These are phyloP conservation scores for Poronia punctata DNA, from an alignment of 495 filamentous ascomycete species.

Conservation along the genomic window DNA sequence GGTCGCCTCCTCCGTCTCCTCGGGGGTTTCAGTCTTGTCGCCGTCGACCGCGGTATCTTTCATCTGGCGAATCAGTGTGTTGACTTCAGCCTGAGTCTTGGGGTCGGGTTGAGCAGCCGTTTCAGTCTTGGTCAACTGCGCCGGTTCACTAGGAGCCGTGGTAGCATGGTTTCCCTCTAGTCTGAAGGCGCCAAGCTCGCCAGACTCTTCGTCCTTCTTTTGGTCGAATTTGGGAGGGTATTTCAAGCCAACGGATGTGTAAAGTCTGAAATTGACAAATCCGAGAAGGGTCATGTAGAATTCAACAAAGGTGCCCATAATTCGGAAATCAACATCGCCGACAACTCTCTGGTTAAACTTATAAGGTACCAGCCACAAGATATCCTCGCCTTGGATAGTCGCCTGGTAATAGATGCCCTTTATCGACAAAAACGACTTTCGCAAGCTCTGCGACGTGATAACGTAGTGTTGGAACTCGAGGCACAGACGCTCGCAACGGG, in stretches of 20 bases:
- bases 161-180: constrained; percentile 64
- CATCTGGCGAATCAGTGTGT: constrained; percentile 47
- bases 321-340: constrained; percentile 91
- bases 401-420: constrained; percentile 99
- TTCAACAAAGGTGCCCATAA: constrained; percentile 98
- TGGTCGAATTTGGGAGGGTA: constrained; percentile 94
- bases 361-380: constrained; percentile 95
- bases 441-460: constrained; percentile 79
- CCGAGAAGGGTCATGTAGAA: constrained; percentile 95
- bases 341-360: constrained; percentile 90
- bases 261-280: constrained; percentile 91
- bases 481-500: constrained; percentile 81
- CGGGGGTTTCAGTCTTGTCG: constrained; percentile 42
- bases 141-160: constrained; percentile 36
- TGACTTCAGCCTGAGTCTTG: constrained; percentile 48
- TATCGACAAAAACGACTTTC: constrained; percentile 94
- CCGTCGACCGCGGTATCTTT: constrained; percentile 35
- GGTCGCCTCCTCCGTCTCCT: constrained; percentile 41
- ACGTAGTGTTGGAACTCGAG: constrained; percentile 97
- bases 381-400: constrained; percentile 95
- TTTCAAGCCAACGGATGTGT: constrained; percentile 80
- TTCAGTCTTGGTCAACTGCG: constrained; percentile 49
- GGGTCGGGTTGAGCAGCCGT: constrained; percentile 38
- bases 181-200: constrained; percentile 85
- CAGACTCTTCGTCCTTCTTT: constrained; percentile 77